phyloP scores from a whole-genome alignment of 2,329 filamentous ascomycete genomes.

The Paracoccidioides lutzii region DNA sequence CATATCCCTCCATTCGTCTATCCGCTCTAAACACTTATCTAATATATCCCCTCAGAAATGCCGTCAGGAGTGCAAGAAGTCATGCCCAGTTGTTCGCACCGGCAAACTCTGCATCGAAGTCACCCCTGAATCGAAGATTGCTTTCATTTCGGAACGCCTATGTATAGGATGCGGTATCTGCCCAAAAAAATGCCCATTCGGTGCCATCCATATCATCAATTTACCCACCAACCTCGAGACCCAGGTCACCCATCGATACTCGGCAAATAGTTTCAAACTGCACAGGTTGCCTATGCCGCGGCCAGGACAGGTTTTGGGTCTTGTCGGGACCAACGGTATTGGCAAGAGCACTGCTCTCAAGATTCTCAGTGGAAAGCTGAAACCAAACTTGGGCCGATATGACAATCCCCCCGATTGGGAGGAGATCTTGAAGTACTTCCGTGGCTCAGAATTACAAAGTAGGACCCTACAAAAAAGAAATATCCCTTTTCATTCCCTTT shows the following conservation, averaged over 20 bases:
- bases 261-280: slow-evolving; percentile 98
- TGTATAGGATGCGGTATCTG: slow-evolving; percentile 99
- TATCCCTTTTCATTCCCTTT: no score
- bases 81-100: slow-evolving; percentile 90
- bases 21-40: neutral
- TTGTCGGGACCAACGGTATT: slow-evolving; percentile 99
- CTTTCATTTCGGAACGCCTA: slow-evolving; percentile 91
- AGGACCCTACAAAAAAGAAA: slow-evolving; percentile 24
- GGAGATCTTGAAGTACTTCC: slow-evolving; percentile 96
- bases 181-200: slow-evolving; percentile 97
- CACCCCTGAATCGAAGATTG: slow-evolving; percentile 72
- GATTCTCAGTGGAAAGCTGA: slow-evolving; percentile 95
- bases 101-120: slow-evolving; percentile 98
- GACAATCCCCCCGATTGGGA: slow-evolving; percentile 99
- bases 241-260: slow-evolving; percentile 96
- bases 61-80: slow-evolving; percentile 97
- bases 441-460: slow-evolving; percentile 96
- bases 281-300: slow-evolving; percentile 92
- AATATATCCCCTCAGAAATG: slow-evolving; percentile 59
- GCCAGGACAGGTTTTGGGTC: slow-evolving; percentile 85
- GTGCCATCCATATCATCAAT: slow-evolving; percentile 99
- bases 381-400: slow-evolving; percentile 89
- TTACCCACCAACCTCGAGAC: slow-evolving; percentile 97
- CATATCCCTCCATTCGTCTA: neutral
- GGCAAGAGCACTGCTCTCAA: slow-evolving; percentile 99